Evolutionary conservation across 179 eudicot species (phyloP), one percentile per base, ranked within the genome.

Genomic region (Heliamphora pulchella): DNA sequence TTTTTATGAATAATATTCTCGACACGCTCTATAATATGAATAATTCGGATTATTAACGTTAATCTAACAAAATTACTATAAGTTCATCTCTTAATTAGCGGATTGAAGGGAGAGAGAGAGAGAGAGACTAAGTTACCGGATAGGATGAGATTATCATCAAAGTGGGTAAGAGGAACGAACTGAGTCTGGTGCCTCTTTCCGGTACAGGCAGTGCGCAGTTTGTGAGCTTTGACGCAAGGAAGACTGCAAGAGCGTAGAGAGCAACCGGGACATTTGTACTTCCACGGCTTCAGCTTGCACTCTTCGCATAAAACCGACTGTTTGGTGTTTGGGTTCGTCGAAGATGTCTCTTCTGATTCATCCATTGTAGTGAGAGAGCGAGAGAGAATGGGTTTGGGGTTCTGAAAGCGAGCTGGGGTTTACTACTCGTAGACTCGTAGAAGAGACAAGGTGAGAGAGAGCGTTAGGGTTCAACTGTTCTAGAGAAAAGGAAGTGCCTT

Each of bases 181-280:
- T 79, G 78, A n/a, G 98, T 89, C 51, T n/a, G 72, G 15, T 84
- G 85, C 69, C 88, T 85, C 81, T 96, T 96, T 46, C 98, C 99
- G 5, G 89, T 70, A 80, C 99, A 94, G 17, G 74, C 85, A 3
- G 86, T 84, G 3, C 86, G 82, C 41, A 77, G 86, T 75, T 96
- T 96, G 89, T 96, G 99, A 47, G 97, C 86, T 69, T 92, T 92
- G 62, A 96, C 98, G 74, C 99, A 94, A 5, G 87, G 72, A 68
- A 94, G 96, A 72, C 98, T 89, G 57, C 99, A 96, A n/a, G 96
- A 83, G 73, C 92, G 91, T 1, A 89, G 50, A 39, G 90, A 86
- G 80, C 99, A 96, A 50, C 87, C 93, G 8, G 99, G 98, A 84
- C 99, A 96, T 76, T 88, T 94, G 89, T 96, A 96, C 72, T 96